Conservation (phyloP, 1,139 yeast genomes). For the Magnusiomyces fungicola region DNA sequence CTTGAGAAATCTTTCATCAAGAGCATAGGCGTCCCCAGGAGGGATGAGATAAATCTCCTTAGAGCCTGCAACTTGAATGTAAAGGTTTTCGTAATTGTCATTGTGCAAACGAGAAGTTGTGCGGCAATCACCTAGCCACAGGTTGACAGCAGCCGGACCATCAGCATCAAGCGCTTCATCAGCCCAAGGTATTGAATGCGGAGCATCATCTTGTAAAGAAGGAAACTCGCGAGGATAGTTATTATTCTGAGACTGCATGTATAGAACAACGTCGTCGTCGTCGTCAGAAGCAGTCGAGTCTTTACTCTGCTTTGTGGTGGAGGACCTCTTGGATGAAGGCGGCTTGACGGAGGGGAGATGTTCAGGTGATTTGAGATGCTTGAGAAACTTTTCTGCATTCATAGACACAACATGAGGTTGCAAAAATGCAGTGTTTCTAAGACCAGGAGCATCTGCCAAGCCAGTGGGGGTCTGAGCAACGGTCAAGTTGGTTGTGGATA, state of each 20-base stretch:
- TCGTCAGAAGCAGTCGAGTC: background rate
- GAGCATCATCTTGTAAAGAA: constrained; percentile 20
- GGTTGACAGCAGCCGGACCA: constrained; percentile 32
- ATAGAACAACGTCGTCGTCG: constrained; percentile 21
- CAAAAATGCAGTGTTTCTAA: constrained; percentile 21
- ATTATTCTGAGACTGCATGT: constrained; percentile 36
- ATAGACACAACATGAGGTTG: constrained; percentile 28
- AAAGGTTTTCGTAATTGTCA: constrained; percentile 36
- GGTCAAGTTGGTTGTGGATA: constrained; percentile 19
- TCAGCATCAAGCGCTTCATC: constrained; percentile 24
- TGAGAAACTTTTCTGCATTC: constrained; percentile 25
- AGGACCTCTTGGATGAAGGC: background rate
- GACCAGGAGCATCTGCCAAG: constrained; percentile 34
- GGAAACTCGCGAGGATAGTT: constrained; percentile 28
- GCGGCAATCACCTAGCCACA: constrained; percentile 34
- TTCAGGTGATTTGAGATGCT: constrained; percentile 8
- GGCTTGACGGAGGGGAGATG: constrained; percentile 6
- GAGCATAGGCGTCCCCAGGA: constrained; percentile 29
- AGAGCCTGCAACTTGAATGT: constrained; percentile 31
- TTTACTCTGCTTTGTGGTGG: background rate
- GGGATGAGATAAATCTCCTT: constrained; percentile 34
- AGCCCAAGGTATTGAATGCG: constrained; percentile 23
- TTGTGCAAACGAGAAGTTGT: constrained; percentile 36
- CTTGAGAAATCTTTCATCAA: constrained; percentile 23
- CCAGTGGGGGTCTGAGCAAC: constrained; percentile 36